Percentiles rank a stretch among this genome's conserved stretches.
Evolutionary conservation across 2,329 filamentous ascomycete genomes (phyloP).

Genomic region (Fusarium dimerum): DNA sequence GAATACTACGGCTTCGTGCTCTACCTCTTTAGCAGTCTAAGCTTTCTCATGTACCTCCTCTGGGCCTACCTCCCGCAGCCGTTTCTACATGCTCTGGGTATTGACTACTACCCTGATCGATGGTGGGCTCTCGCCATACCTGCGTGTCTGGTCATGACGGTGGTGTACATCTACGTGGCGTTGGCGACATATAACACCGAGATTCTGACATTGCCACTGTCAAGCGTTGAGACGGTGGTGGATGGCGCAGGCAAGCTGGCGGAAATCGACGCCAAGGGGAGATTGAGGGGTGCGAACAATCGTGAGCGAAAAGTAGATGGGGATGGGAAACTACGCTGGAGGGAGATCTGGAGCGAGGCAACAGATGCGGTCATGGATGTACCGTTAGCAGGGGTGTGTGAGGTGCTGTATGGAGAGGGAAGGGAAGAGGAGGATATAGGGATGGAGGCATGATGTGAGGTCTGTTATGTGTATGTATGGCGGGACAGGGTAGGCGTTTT

Average conservation of each 20-base stretch:
- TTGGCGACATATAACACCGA: slow-evolving; percentile 89
- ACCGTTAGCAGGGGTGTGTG: slow-evolving; percentile 90
- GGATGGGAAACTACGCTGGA: slow-evolving; percentile 65
- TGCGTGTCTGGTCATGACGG: slow-evolving; percentile 81
- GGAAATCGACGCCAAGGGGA: slow-evolving; percentile 71
- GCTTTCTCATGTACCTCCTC: slow-evolving; percentile 71
- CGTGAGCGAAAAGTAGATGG: slow-evolving; percentile 40
- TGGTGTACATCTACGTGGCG: slow-evolving; percentile 93
- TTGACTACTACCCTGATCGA: slow-evolving; percentile 94
- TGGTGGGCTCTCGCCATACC: slow-evolving; percentile 98
- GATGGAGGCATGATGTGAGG: slow-evolving; percentile 12
- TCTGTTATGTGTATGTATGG: background rate
- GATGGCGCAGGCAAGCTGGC: slow-evolving; percentile 88
- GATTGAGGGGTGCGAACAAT: slow-evolving; percentile 41
- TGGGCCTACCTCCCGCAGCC: slow-evolving; percentile 94
- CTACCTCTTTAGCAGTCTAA: slow-evolving; percentile 83
- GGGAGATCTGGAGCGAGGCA: slow-evolving; percentile 81
- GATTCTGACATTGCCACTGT: slow-evolving; percentile 79
- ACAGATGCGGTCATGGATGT: slow-evolving; percentile 98
- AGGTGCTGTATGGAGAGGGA: slow-evolving; percentile 80
- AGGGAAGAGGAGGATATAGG: slow-evolving; percentile 31
- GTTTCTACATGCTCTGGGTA: slow-evolving; percentile 88
- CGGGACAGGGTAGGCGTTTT: background rate
- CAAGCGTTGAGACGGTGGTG: slow-evolving; percentile 83
- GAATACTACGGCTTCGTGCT: slow-evolving; percentile 99